These are phyloP conservation scores for Beauveria bassiana DNA, from an alignment of 2,329 filamentous ascomycete species.

Conservation along the genomic window DNA sequence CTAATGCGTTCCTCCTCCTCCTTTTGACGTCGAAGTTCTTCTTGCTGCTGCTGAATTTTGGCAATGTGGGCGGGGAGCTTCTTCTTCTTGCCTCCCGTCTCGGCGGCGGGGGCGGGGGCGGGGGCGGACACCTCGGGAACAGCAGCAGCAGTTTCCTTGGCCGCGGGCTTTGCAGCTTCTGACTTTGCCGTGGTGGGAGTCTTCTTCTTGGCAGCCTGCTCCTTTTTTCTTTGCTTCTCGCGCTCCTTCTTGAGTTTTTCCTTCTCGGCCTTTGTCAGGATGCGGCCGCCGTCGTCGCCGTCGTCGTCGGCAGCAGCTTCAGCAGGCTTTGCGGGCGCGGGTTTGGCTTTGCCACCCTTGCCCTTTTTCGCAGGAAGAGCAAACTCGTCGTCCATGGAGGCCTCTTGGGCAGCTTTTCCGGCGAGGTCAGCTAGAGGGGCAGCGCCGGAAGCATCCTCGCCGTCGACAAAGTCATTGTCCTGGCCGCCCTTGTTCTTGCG, in stretches of 20 bases:
- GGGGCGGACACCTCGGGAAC: slow-evolving; percentile 27
- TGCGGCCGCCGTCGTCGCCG: slow-evolving; percentile 50
- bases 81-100: slow-evolving; percentile 68
- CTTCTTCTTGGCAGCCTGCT: slow-evolving; percentile 92
- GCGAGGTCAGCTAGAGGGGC: slow-evolving; percentile 32
- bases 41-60: slow-evolving; percentile 74
- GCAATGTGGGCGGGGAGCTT: slow-evolving; percentile 73
- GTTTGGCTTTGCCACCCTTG: slow-evolving; percentile 48
- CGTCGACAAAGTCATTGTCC: slow-evolving; percentile 63
- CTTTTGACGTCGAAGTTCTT: slow-evolving; percentile 63
- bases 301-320: slow-evolving; percentile 43
- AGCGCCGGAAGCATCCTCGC: slow-evolving; percentile 43
- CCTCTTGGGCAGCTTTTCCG: slow-evolving; percentile 72
- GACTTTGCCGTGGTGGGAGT: slow-evolving; percentile 49
- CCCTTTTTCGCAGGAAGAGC: slow-evolving; percentile 70
- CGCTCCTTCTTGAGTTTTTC: slow-evolving; percentile 97
- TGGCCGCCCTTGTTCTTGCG: slow-evolving; percentile 79
- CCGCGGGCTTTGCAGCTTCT: slow-evolving; percentile 18
- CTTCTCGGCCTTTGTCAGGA: slow-evolving; percentile 97
- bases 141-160: slow-evolving; percentile 48
- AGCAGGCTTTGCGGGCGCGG: slow-evolving; percentile 34
- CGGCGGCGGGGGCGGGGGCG: slow-evolving; percentile 28
- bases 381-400: slow-evolving; percentile 77
- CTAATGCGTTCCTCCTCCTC: slow-evolving; percentile 51
- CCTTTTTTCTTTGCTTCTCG: slow-evolving; percentile 97